A percentile compares a stretch with the other conserved stretches of the same genome.
These are phyloP conservation scores for Scleromitrula shiraiana DNA, from an alignment of 2,329 filamentous ascomycete species.

Conservation along the genomic window DNA sequence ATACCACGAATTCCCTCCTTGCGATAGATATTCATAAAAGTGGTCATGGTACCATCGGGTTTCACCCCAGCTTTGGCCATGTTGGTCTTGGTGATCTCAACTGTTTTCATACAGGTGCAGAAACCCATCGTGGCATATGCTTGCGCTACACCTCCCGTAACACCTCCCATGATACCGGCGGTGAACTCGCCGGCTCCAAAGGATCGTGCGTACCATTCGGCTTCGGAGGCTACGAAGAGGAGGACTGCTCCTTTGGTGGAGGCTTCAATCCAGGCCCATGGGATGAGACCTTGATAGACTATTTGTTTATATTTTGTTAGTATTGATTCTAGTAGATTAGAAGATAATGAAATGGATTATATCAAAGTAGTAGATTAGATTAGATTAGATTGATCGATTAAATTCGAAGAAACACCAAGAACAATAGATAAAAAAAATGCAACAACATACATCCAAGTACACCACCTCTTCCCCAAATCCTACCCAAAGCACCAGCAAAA, in stretches of 20 bases:
- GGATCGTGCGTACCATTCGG: constrained; percentile 84
- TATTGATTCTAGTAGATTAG: constrained; percentile 1
- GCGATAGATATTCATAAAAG: constrained; percentile 96
- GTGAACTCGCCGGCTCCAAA: constrained; percentile 81
- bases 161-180: constrained; percentile 82
- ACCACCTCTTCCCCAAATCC: constrained; percentile 93
- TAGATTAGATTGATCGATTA: neutral
- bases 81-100: constrained; percentile 99
- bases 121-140: constrained; percentile 99
- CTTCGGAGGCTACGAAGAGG: constrained; percentile 97
- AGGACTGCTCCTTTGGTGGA: constrained; percentile 98
- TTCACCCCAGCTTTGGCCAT: constrained; percentile 73
- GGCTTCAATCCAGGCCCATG: constrained; percentile 99
- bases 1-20: constrained; percentile 90
- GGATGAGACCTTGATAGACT: constrained; percentile 99
- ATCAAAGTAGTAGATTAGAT: neutral
- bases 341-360: neutral
- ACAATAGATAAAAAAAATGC: neutral
- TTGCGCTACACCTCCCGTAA: constrained; percentile 91
- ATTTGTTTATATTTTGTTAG: constrained; percentile 25
- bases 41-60: constrained; percentile 84
- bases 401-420: neutral
- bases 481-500: constrained; percentile 71
- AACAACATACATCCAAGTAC: constrained; percentile 74
- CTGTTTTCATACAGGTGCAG: constrained; percentile 99